Base-by-base conservation (phyloP, 306 rosid genomes). In the Pyrus pyrifolia region DNA sequence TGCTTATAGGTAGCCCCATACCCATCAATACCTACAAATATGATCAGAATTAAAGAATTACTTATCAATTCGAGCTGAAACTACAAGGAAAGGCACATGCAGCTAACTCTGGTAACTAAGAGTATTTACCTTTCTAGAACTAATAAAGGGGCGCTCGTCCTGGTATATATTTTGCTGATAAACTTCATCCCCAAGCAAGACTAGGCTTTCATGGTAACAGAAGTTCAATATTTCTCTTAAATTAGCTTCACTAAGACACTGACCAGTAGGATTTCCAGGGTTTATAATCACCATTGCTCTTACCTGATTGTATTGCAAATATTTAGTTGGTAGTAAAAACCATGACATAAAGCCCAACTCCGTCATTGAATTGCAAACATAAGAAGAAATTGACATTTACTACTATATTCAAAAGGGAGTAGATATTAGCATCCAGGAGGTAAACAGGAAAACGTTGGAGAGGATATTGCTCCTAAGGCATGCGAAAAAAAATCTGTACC, bases 211-310 rank as follows among this genome's bases (percentile, higher is more conserved):
- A 60, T 86, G 85, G 85, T 74, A 88, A 80, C 98, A 96, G 84
- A 90, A 96, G 76, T 69, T 86, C 79, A 96, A 72, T 76, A 96
- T 83, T 83, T 88, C 90, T 82, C 85, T 85, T 76, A 96, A 80
- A 85, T 96, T 96, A 33, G 91, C 87, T 87, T 78, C 89, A 83
- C 96, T 96, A 23, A 96, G 88, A 79, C 99, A 96, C 82, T 96
- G 99, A 45, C 99, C 99, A 55, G 99, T 96, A 31, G 99, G 99
- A 61, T 96, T 96, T 23, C 99, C 99, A 70, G 99, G 99, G 73
- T 96, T 96, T 79, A 96, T 96, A 71, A 96, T 96, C 87, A 96
- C 99, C 99, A 96, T 92, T 57, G 99, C 99, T 88, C 91, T 96
- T 76, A 96, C 91, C 99, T 96, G 81, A 57, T 78, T 71, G 81